Evolutionary conservation across 2,329 filamentous ascomycete species (phyloP).

Genomic region (Colletotrichum cereale): DNA sequence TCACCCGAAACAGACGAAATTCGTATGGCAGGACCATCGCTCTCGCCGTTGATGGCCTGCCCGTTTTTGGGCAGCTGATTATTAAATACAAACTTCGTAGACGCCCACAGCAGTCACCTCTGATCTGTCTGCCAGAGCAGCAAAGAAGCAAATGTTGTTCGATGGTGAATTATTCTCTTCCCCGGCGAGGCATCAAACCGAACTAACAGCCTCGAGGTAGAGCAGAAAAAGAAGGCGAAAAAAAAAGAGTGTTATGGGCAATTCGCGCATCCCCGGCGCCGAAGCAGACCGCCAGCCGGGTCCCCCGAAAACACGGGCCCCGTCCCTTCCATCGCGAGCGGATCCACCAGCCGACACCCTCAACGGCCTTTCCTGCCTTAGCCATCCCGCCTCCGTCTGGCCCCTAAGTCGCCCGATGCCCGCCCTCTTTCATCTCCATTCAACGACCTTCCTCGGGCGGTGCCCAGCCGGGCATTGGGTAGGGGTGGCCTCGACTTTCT

Average conservation of each 20-base stretch:
- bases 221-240: not conserved
- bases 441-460: not conserved
- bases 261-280: not conserved
- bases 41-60: too few relatives aligned
- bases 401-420: not conserved
- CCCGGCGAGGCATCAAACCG: too few relatives aligned
- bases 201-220: not conserved
- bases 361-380: not conserved
- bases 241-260: not conserved
- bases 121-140: too few relatives aligned
- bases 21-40: too few relatives aligned
- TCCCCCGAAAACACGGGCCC: not conserved
- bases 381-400: not conserved
- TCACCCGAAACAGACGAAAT: not conserved
- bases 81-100: too few relatives aligned
- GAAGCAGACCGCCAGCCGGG: not conserved
- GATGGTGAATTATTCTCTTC: too few relatives aligned
- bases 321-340: constrained; percentile 19
- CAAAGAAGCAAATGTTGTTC: too few relatives aligned
- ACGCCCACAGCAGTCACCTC: too few relatives aligned
- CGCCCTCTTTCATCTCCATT: too few relatives aligned
- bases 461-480: not conserved
- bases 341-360: not conserved
- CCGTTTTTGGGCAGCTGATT: too few relatives aligned
- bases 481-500: constrained; percentile 10